phyloP scores from a whole-genome alignment of 345 rosid genomes.

The Firmiana major region DNA sequence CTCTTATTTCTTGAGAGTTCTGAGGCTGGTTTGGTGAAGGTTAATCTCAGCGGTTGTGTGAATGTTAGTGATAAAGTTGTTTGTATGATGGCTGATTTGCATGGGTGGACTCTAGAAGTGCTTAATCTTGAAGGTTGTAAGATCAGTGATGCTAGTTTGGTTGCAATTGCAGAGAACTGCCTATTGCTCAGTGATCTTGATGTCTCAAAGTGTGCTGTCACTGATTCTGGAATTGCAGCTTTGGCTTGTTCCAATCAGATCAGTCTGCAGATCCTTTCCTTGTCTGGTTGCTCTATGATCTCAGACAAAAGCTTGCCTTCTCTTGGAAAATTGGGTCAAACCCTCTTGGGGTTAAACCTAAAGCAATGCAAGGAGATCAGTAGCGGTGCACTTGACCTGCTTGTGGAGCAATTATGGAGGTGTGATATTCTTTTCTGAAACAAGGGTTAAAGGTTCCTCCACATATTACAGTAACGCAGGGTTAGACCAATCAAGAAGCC shows the following conservation, averaged over 20 bases:
- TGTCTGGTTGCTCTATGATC: constrained; percentile 63
- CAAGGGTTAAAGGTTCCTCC: background rate
- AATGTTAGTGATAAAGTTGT: constrained; percentile 62
- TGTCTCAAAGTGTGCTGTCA: constrained; percentile 60
- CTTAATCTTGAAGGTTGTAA: constrained; percentile 73
- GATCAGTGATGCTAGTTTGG: constrained; percentile 63
- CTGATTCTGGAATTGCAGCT: constrained; percentile 58
- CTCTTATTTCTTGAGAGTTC: constrained; percentile 54
- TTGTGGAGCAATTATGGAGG: constrained; percentile 66
- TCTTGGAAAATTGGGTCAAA: constrained; percentile 51
- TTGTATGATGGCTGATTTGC: constrained; percentile 50
- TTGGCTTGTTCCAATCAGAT: constrained; percentile 52
- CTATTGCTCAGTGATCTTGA: constrained; percentile 70
- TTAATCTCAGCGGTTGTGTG: constrained; percentile 68
- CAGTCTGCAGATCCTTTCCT: constrained; percentile 68
- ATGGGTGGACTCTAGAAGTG: constrained; percentile 69
- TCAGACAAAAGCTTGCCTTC: constrained; percentile 62
- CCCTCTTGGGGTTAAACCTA: constrained; percentile 73
- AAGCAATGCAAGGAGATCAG: constrained; percentile 75
- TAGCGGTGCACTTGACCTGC: constrained; percentile 43
- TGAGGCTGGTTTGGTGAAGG: constrained; percentile 67
- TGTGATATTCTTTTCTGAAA: constrained; percentile 78
- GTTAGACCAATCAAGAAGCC: constrained; percentile 10
- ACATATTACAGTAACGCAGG: background rate
- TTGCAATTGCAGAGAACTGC: constrained; percentile 66